phyloP scores from a whole-genome alignment of 371 early-diverging fungal species.

The Lichtheimia hyalospora region DNA sequence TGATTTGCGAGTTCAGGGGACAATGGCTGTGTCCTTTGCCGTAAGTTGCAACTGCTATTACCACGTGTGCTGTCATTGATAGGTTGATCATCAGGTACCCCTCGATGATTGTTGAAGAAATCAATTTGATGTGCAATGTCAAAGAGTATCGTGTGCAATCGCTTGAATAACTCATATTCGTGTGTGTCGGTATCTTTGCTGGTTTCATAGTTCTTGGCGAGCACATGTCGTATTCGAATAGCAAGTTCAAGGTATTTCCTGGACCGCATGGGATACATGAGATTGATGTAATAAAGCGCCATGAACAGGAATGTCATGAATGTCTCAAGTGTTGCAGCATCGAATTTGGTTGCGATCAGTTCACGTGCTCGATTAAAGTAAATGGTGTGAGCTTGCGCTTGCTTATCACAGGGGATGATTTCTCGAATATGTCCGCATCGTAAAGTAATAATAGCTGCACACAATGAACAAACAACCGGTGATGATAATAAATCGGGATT shows the following conservation, averaged over 20 bases:
- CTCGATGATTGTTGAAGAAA: slow-evolving; percentile 28
- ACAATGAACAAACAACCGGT: slow-evolving; percentile 30
- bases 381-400: slow-evolving; percentile 19
- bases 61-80: neutral
- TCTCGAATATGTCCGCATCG: slow-evolving; percentile 27
- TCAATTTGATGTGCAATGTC: slow-evolving; percentile 17
- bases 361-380: slow-evolving; percentile 24
- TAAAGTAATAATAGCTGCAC: slow-evolving; percentile 33
- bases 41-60: neutral
- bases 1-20: slow-evolving; percentile 2
- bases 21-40: too few relatives aligned
- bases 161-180: slow-evolving; percentile 38
- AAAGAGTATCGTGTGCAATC: slow-evolving; percentile 24
- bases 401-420: slow-evolving; percentile 26
- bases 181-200: neutral
- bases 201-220: slow-evolving; percentile 17
- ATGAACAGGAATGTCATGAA: slow-evolving; percentile 28
- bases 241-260: slow-evolving; percentile 34
- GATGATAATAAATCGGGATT: slow-evolving; percentile 24
- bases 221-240: slow-evolving; percentile 29
- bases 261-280: slow-evolving; percentile 28
- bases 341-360: slow-evolving; percentile 23
- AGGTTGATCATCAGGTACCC: slow-evolving; percentile 19
- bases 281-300: slow-evolving; percentile 28
- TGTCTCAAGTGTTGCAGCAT: slow-evolving; percentile 31